Base-by-base conservation (phyloP, 23 red algal species). In the Chondrus crispus region DNA sequence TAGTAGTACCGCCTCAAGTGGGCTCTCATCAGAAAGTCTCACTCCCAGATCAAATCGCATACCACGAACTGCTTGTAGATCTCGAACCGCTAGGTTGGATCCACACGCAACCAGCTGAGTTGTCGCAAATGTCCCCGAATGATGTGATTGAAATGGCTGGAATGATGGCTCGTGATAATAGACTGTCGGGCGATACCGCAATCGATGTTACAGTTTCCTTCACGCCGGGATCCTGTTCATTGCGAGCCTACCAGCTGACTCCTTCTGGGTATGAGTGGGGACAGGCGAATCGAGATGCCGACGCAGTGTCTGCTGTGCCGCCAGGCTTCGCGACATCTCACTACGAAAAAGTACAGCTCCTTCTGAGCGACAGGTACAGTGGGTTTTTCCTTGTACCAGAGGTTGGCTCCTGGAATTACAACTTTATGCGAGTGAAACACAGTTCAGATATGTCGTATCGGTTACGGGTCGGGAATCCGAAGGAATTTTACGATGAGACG, bases 331-430 rank as follows among this genome's bases (percentile, higher is more conserved):
- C 74, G 20, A 78, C 69, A 58, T 82, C 74, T 37, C 88, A 89
- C 48, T 98, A 93, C 72, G 91, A 98, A 78, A 88, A 87, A 43
- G 96, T 98, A 39, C 96, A 69, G 19, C 46, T 98, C 11, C 63
- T 98, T 30, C 62, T 98, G 22, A 98, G 96, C 45, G 96, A 98
- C 62, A 57, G 77, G 80, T 98, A 94, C 77, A 41, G 91, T 7
- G 96, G 96, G n/a, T 94, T 93, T 44, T 95, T 92, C 43, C 54
- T 98, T 19, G 88, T 91, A 51, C 96, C 96, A 13, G 96, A 98
- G 36, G 71, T 62, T 5, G 92, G 91, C 28, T 53, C 63, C 5
- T 98, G 96, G 96, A 98, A 98, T 51, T 93, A 95, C 64, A 95
- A 98, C 69, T 98, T 98, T 60, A 85, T 77, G 68, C 87, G 96